Evolutionary conservation across 164 flowering plant species (phyloP).

Genomic region (Sextonia rubra): DNA sequence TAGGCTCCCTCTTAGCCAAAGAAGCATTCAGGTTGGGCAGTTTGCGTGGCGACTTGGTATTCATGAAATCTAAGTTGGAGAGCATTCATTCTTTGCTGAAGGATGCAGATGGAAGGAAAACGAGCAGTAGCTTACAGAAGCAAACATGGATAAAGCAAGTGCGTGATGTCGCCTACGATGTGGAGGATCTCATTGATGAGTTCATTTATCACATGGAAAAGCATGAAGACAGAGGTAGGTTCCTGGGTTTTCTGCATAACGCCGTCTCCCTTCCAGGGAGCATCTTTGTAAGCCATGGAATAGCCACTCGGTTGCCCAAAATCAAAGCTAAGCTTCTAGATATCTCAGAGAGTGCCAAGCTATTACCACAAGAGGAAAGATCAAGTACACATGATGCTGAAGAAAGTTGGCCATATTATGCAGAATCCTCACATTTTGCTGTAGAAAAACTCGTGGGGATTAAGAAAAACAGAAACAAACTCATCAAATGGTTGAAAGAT

Average conservation of each 20-base stretch:
- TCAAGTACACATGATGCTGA: background rate
- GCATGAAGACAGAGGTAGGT: background rate
- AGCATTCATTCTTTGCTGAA: slow-evolving; percentile 2
- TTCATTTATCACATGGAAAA: background rate
- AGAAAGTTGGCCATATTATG: background rate
- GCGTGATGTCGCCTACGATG: background rate
- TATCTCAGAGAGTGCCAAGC: background rate
- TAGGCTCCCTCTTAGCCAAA: background rate
- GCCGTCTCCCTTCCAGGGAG: background rate
- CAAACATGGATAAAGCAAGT: background rate
- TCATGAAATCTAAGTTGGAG: slow-evolving; percentile 24
- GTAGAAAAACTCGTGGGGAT: slow-evolving; percentile 27
- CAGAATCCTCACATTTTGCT: slow-evolving; percentile 3
- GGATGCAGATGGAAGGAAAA: background rate
- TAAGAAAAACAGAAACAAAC: slow-evolving; percentile 16
- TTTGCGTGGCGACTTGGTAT: background rate
- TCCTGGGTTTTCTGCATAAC: background rate
- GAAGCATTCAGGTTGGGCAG: background rate
- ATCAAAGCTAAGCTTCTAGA: background rate
- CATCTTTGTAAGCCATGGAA: background rate
- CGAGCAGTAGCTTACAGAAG: background rate
- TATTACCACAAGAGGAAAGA: background rate
- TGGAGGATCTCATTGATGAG: slow-evolving; percentile 5
- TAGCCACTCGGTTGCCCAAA: background rate
- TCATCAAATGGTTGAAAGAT: slow-evolving; percentile 29